A percentile compares a stretch with the other conserved stretches of the same genome.
Conservation (phyloP, 805 yeast species). For the Yarrowia osloensis region DNA sequence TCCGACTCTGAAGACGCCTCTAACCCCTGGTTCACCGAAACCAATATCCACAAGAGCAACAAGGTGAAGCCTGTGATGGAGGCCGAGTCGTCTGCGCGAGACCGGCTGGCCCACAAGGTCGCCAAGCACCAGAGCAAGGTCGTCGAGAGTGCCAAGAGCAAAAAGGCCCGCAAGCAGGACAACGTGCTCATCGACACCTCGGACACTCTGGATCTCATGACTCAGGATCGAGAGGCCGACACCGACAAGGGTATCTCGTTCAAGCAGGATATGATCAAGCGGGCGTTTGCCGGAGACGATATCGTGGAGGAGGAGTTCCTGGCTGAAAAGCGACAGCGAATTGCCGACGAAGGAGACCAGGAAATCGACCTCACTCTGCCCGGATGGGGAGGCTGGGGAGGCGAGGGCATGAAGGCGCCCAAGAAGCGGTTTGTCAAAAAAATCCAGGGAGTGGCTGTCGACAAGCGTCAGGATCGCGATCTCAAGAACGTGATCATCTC, state of each 20-base stretch:
- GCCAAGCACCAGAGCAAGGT: slow-evolving; percentile 44
- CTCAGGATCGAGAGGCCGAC: slow-evolving; percentile 45
- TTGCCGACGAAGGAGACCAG: slow-evolving; percentile 80
- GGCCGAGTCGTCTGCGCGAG: slow-evolving; percentile 46
- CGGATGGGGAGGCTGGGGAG: slow-evolving; percentile 99
- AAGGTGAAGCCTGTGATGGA: slow-evolving; percentile 50
- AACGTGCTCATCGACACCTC: slow-evolving; percentile 40
- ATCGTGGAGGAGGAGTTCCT: slow-evolving; percentile 74
- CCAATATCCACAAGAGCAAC: slow-evolving; percentile 50
- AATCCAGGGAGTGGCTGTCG: slow-evolving; percentile 71
- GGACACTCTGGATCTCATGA: slow-evolving; percentile 57
- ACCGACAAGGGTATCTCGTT: slow-evolving; percentile 53
- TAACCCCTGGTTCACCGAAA: slow-evolving; percentile 45
- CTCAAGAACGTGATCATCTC: slow-evolving; percentile 83
- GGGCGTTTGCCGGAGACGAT: slow-evolving; percentile 98
- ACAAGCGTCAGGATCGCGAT: slow-evolving; percentile 74
- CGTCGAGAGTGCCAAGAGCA: slow-evolving; percentile 40
- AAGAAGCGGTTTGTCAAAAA: slow-evolving; percentile 66
- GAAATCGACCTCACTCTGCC: slow-evolving; percentile 85
- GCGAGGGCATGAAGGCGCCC: slow-evolving; percentile 52
- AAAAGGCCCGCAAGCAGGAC: slow-evolving; percentile 35
- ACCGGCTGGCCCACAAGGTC: slow-evolving; percentile 36
- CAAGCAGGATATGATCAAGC: slow-evolving; percentile 78
- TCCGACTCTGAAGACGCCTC: slow-evolving; percentile 34
- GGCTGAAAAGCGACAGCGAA: slow-evolving; percentile 67